Base-by-base conservation (phyloP, 2,329 filamentous ascomycete species). In the Botryotinia globosa region DNA sequence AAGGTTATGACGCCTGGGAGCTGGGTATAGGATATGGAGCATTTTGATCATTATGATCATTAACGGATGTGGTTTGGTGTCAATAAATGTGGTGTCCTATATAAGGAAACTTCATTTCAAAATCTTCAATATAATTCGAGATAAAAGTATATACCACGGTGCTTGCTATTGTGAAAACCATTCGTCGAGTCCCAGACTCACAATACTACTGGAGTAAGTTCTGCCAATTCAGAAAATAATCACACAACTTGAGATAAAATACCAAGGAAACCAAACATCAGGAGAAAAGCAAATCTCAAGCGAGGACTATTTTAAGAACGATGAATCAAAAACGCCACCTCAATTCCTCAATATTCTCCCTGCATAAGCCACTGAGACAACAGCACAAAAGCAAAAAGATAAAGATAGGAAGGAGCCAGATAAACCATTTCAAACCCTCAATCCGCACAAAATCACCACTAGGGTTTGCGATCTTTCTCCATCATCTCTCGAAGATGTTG, bases 331-430 rank as follows among this genome's bases (percentile, higher is more conserved):
- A 54, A 54, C 48, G 65, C 65, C 65, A 67, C 65, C 65, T 16
- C 65, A 67, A 67, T 67, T 67, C 65, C 48, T 56, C 64, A 56
- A 54, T 56, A 42, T 12, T 56, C 48, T 39, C 64, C 65, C 34
- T 67, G 65, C 65, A 67, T 67, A 42, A 51, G 5, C 16, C 22
- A 8, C 45, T 54, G 64, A 67, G 34, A 67, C 64, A 54, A 29
- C 34, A 54, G 64, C 37, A 29, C 45, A 67, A 54, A 67, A 67
- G 64, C 16, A 67, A 67, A 34, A 67, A 6, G 7, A 42, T 39
- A 42, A 9, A 42, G 65, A 56, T 56, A 67, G 34, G 48, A 37
- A 67, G 25, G 48, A 20, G 34, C 48, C 65, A 56, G 34, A 56
- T 67, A 67, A 56, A 67, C 25, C 34, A 56, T 42, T 56, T 25